A percentile compares a stretch with the other conserved stretches of the same genome.
phyloP scores from a whole-genome alignment of 257 asterid genomes.

The Solanum pimpinellifolium region DNA sequence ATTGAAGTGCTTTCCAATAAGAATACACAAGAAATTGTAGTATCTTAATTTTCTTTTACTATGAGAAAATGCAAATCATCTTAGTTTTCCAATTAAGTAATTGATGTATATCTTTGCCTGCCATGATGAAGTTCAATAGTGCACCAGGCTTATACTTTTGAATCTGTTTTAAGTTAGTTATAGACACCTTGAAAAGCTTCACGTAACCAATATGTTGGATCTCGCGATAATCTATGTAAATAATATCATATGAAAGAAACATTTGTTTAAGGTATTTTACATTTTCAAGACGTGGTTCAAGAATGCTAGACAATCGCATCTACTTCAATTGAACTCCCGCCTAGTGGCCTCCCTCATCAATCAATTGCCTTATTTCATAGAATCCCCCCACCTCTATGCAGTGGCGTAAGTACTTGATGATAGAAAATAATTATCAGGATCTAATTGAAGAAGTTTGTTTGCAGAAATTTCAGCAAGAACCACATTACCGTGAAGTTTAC shows the following conservation, averaged over 20 bases:
- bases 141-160: no score
- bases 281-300: not conserved
- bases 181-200: no score
- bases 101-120: no score
- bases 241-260: not conserved
- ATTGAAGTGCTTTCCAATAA: no score
- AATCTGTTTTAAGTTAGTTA: no score
- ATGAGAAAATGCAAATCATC: no score
- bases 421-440: conserved; percentile 18
- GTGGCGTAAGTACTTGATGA: conserved; percentile 14
- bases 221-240: not conserved
- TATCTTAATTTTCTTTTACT: no score
- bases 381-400: conserved; percentile 25
- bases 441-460: conserved; percentile 16
- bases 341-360: conserved; percentile 19
- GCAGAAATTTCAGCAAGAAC: conserved; percentile 20
- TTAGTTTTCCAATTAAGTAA: no score
- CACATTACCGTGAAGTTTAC: conserved; percentile 17
- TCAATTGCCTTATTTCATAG: conserved; percentile 14
- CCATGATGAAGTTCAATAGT: no score
- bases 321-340: conserved; percentile 25
- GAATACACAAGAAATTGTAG: no score
- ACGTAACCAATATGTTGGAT: not conserved
- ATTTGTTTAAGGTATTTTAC: not conserved
- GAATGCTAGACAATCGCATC: not conserved